phyloP scores from a whole-genome alignment of 1,284 basidiomycete species.

The Cerrena zonata region DNA sequence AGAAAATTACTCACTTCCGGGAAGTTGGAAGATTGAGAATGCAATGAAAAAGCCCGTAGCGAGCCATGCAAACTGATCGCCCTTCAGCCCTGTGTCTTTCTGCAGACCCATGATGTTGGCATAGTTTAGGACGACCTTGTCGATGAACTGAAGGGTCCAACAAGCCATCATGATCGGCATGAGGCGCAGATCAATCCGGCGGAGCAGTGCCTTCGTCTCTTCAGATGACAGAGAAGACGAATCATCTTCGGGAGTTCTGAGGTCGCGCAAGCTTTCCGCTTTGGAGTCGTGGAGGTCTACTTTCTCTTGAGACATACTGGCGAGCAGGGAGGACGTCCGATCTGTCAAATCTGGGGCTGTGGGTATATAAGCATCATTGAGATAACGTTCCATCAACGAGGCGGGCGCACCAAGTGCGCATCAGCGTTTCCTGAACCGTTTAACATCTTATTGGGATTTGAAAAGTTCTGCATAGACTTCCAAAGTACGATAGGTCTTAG shows the following conservation, averaged over 20 bases:
- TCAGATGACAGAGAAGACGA: not conserved
- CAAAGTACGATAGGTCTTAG: too few relatives aligned
- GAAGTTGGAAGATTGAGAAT: conserved; percentile 6
- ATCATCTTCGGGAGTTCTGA: not conserved
- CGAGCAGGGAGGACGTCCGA: not conserved
- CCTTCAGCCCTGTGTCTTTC: conserved; percentile 3
- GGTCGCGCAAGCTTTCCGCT: not conserved
- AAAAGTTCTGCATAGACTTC: not conserved
- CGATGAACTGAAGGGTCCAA: conserved; percentile 10
- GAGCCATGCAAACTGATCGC: conserved; percentile 9
- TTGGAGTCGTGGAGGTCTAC: not conserved
- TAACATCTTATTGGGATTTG: not conserved
- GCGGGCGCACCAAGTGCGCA: too few relatives aligned
- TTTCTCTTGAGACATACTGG: not conserved
- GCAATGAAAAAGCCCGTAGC: conserved; percentile 9
- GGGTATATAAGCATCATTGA: not conserved
- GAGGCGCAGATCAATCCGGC: conserved; percentile 5
- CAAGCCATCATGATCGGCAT: conserved; percentile 9
- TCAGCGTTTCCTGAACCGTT: too few relatives aligned
- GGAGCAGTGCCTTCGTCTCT: not conserved
- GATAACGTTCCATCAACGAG: too few relatives aligned
- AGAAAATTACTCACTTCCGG: conserved; percentile 1
- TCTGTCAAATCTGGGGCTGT: not conserved
- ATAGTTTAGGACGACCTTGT: conserved; percentile 8
- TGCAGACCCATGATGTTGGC: conserved; percentile 11